Base-by-base conservation (phyloP, 306 rosid species). In the Arachis stenosperma region DNA sequence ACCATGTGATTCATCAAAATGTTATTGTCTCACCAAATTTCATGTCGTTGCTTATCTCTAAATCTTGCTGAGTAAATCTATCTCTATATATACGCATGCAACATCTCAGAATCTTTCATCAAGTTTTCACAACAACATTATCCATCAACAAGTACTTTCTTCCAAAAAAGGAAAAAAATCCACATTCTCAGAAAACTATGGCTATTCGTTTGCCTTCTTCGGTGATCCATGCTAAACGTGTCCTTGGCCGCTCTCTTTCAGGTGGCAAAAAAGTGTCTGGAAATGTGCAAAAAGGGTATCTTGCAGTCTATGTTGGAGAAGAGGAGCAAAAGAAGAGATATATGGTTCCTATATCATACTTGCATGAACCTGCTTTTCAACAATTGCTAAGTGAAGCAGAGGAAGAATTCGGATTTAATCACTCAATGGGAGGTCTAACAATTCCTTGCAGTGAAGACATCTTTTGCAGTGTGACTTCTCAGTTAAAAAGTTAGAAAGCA, bases 351-450 rank as follows among this genome's bases (percentile, higher is more conserved):
- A 40, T 83, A 41, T 66, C 84, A 8, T 83, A 66, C 66, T 37
- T 83, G 27, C 64, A 83, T 41, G 66, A 75, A 17, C 86, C 81
- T 4, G 51, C 73, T 3, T 83, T 83, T 42, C 79, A 75, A 14
- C 56, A 83, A 12, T 65, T 83, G 76, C 68, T 82, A 22, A 11
- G 51, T 7, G 62, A 74, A 76, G 80, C 71, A 37, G 80, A 78
- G 56, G 78, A 78, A 64, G 83, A 74, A 71, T 78, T 78, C 5
- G 86, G 83, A 11, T 82, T 57, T 76, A 46, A 78, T 74, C 86
- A 83, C 55, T 78, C 75, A 6, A 76, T 75, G 81, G 83, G 86
- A n/a, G 86, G 79, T 33, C 73, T 83, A 43, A 79, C 81, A 8
- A 70, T 79, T 55, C 86, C 86, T 51, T 82, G 86, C 70, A 78